A percentile compares a stretch with the other conserved stretches of the same genome.
phyloP scores from a whole-genome alignment of 768 basidiomycete genomes.

The Trametes coccinea region DNA sequence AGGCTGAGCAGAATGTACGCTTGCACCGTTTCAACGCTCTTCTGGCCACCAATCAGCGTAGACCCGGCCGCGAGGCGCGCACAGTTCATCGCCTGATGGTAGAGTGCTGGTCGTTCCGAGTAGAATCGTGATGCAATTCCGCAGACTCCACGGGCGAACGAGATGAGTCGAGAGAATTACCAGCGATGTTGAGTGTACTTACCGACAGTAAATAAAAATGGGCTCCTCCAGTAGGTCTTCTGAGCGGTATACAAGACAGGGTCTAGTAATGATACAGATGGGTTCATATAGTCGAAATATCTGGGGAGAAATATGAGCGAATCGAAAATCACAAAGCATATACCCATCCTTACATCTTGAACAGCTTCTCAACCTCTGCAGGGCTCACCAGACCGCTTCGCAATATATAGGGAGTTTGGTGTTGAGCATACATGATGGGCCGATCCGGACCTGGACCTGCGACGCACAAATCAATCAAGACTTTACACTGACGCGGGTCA shows the following conservation, averaged over 20 bases:
- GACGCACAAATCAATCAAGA: neutral
- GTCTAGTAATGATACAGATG: slow-evolving; percentile 77
- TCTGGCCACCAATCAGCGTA: slow-evolving; percentile 72
- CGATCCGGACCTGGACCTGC: slow-evolving; percentile 31
- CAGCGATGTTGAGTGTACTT: slow-evolving; percentile 35
- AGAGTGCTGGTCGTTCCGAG: slow-evolving; percentile 65
- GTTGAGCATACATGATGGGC: slow-evolving; percentile 42
- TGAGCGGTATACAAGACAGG: slow-evolving; percentile 83
- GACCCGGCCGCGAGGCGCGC: slow-evolving; percentile 77
- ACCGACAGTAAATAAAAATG: slow-evolving; percentile 92
- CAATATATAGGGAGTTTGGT: slow-evolving; percentile 65
- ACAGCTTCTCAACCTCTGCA: slow-evolving; percentile 68
- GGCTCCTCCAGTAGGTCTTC: slow-evolving; percentile 76
- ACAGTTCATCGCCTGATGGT: slow-evolving; percentile 68
- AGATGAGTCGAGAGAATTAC: neutral
- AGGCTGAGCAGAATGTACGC: slow-evolving; percentile 82
- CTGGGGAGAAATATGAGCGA: slow-evolving; percentile 35
- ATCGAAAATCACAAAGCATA: neutral
- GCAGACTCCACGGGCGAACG: slow-evolving; percentile 54
- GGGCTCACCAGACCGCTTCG: slow-evolving; percentile 61
- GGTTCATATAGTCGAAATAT: slow-evolving; percentile 78
- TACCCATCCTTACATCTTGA: slow-evolving; percentile 55
- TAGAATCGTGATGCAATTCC: slow-evolving; percentile 87
- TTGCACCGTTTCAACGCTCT: slow-evolving; percentile 82
- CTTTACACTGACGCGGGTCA: neutral